Evolutionary conservation across 108 stramenopile species (phyloP), one percentile per base, ranked within the genome.

Genomic region (Bacterosira constricta): DNA sequence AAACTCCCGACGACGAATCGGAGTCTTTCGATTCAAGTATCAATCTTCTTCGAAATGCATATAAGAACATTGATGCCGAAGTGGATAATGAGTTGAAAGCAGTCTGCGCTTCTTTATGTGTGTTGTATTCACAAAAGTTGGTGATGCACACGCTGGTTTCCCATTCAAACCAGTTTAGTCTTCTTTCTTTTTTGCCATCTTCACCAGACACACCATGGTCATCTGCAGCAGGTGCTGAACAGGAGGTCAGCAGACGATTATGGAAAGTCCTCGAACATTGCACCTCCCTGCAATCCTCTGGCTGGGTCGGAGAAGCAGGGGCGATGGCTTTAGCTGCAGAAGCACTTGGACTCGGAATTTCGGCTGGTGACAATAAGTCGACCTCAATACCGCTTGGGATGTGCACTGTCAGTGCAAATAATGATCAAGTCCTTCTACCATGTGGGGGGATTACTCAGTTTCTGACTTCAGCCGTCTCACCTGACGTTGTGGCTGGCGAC

Each of bases 251-350:
- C 32, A 63, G 52, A 20, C 47, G 68, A 25, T 69, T 91, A 34
- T 90, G 88, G 85, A 70, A 60, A 30, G 54, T 91, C 23, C 51
- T 93, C 50, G 90, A 91, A 69, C 13, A 81, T 3, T 79, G 70
- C 36, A 56, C 78, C 12, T 89, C 88, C 38, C 75, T 90, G 26
- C 80, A 82, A 25, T 74, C 81, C 15, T 79, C 85, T 45, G 88
- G 88, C 11, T 92, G 91, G 91, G 79, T 87, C 3, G 94, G 94
- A 11, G 94, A 95, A 67, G 94, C 94, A 6, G 94, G 94, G 3
- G 88, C 91, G 3, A 95, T 95, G 94, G 91, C 91, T 35, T 53
- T 95, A 35, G 89, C 91, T 26, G 91, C 94, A 39, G 94, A 95
- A 82, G 90, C 90, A 9, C 77, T 95, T 27, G 94, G 94, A 21